Evolutionary conservation across 2,329 filamentous ascomycete genomes (phyloP), one percentile per base, ranked within the genome.

Genomic region (Torrubiella hemipterigena): DNA sequence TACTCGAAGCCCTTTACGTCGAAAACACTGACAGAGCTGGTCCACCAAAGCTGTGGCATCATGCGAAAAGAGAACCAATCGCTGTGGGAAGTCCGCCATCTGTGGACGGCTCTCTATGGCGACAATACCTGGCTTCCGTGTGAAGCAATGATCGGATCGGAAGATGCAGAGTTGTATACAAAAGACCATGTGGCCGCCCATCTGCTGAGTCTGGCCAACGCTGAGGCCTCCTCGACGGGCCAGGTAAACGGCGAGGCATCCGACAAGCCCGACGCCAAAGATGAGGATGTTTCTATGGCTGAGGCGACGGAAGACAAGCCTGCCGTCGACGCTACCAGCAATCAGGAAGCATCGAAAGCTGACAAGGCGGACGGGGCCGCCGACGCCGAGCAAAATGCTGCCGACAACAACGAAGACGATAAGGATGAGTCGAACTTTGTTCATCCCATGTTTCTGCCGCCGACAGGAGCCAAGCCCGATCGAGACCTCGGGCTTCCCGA

Each of bases 1-100:
- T 62, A 87, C 24, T 83, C 80, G 37, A 67, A 75, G 42, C 76
- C 83, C 0, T 91, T 85, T 50, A 77, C 68, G 11, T 83, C 80
- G 30, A 77, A 73, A 42, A 81, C 79, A 9, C 65, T 91, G 13
- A 77, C 73, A 30, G 72, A 82, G 40, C 68, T 93, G 33, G 73
- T 78, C 13, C 64, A 65, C 27, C 77, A 87, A 54, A 77, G 75
- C 33, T 69, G 73, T 41, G 66, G 71, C 34, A 77, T 83, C 42
- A 73, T 84, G 61, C 74, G 82, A 35, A 79, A 80, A 47, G 84
- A 91, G 49, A 81, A 81, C 39, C 62, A 64, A 17, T 75, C 77
- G 5, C 59, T 89, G 9, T 83, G 78, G 71, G 75, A 73, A 44
- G 76, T 84, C 28, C 84, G 84, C 49, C 73, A 79, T 42, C 57